Evolutionary conservation across 2,329 filamentous ascomycete genomes (phyloP).

Genomic region (Cyclaneusma minus): DNA sequence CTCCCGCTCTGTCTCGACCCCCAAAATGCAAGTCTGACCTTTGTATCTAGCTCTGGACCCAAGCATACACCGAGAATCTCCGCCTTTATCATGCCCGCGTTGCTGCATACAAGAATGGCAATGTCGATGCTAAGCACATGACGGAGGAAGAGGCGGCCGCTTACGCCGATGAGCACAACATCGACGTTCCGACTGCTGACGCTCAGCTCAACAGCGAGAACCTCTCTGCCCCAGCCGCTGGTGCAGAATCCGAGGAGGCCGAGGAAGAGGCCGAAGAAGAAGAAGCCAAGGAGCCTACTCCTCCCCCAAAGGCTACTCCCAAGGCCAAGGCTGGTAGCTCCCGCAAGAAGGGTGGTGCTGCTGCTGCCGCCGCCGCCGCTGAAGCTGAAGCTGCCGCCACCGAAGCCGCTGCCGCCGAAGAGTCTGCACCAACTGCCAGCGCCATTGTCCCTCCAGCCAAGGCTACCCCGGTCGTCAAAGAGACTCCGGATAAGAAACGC

Average conservation of each 20-base stretch:
- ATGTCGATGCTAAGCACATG: slow-evolving; percentile 43
- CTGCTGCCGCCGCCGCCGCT: slow-evolving; percentile 15
- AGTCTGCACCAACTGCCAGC: slow-evolving; percentile 8
- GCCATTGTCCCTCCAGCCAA: slow-evolving; percentile 10
- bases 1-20: too few species aligned
- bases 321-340: slow-evolving; percentile 30
- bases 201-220: slow-evolving; percentile 35
- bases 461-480: slow-evolving; percentile 2
- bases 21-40: too few species aligned
- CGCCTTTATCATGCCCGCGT: slow-evolving; percentile 50
- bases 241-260: slow-evolving; percentile 9
- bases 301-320: slow-evolving; percentile 38
- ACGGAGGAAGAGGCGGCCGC: slow-evolving; percentile 40
- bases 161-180: slow-evolving; percentile 43
- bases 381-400: slow-evolving; percentile 21
- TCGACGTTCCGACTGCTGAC: slow-evolving; percentile 35
- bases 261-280: slow-evolving; percentile 22
- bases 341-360: slow-evolving; percentile 8
- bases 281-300: slow-evolving; percentile 26
- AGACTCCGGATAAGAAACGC: slow-evolving; percentile 47
- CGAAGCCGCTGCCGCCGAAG: slow-evolving; percentile 20
- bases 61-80: slow-evolving; percentile 52
- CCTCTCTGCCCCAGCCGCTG: slow-evolving; percentile 18
- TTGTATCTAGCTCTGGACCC: slow-evolving; percentile 41
- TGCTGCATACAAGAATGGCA: slow-evolving; percentile 47